These are phyloP conservation scores for Trifolium fragiferum DNA, from an alignment of 306 rosid genomes.

Conservation along the genomic window DNA sequence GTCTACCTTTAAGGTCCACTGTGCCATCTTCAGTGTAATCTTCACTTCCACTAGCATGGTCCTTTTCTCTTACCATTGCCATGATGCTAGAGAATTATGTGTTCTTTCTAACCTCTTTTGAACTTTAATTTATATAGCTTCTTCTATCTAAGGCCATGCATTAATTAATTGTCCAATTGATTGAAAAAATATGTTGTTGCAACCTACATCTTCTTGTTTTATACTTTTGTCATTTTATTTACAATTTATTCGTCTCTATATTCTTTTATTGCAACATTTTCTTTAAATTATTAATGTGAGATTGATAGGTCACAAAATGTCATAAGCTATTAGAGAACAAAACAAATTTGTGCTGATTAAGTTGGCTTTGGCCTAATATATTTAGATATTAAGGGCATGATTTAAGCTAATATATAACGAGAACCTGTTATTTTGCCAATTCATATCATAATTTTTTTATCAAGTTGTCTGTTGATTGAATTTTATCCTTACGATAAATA, in stretches of 20 bases:
- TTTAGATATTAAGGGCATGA: not conserved
- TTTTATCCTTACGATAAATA: no score
- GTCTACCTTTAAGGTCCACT: constrained; percentile 50
- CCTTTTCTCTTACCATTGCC: constrained; percentile 40
- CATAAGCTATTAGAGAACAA: not conserved
- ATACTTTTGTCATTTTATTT: constrained; percentile 18
- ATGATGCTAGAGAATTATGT: constrained; percentile 13
- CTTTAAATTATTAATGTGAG: constrained; percentile 22
- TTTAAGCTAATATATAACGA: no score
- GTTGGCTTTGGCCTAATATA: not conserved
- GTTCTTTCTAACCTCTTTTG: constrained; percentile 3
- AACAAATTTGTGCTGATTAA: not conserved
- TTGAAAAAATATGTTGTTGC: not conserved
- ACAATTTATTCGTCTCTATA: not conserved
- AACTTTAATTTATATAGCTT: constrained; percentile 2
- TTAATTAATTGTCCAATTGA: constrained; percentile 21
- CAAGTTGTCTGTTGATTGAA: no score
- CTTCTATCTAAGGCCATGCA: not conserved
- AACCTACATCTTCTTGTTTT: constrained; percentile 20
- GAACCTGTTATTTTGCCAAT: no score
- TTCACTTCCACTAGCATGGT: constrained; percentile 8
- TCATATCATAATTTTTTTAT: no score
- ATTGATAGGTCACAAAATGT: constrained; percentile 10
- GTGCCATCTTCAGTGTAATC: constrained; percentile 55
- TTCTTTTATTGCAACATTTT: not conserved